Evolutionary conservation across 352 stramenopile genomes (phyloP).

Genomic region (Globisporangium polare): DNA sequence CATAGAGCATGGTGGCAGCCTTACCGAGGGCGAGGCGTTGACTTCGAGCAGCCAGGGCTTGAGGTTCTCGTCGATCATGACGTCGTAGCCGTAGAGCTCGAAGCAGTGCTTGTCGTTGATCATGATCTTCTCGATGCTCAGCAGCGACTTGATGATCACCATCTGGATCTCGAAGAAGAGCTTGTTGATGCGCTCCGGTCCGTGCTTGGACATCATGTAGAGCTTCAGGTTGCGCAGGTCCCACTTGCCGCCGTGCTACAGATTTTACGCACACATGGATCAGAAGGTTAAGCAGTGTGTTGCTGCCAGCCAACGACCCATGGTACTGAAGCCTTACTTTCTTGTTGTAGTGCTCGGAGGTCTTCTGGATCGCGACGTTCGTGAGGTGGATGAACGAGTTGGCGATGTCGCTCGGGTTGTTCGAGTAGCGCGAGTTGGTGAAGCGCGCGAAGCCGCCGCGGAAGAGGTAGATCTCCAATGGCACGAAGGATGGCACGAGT

Average conservation of each 20-base stretch:
- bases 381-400: slow-evolving; percentile 94
- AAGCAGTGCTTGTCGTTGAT: slow-evolving; percentile 96
- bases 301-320: background rate
- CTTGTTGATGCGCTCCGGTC: slow-evolving; percentile 69
- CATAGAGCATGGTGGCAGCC: slow-evolving; percentile 5
- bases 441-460: slow-evolving; percentile 90
- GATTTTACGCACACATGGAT: background rate
- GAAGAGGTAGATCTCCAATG: slow-evolving; percentile 91
- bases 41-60: slow-evolving; percentile 93
- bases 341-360: slow-evolving; percentile 92
- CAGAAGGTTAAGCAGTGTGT: background rate
- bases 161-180: slow-evolving; percentile 91
- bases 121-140: slow-evolving; percentile 92
- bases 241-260: slow-evolving; percentile 89
- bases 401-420: slow-evolving; percentile 84
- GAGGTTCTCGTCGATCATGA: slow-evolving; percentile 91
- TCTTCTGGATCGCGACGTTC: slow-evolving; percentile 95
- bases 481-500: slow-evolving; percentile 90
- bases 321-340: slow-evolving; percentile 18
- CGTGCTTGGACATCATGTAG: slow-evolving; percentile 89
- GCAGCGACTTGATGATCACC: slow-evolving; percentile 83
- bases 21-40: slow-evolving; percentile 90
- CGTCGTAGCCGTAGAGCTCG: slow-evolving; percentile 92
- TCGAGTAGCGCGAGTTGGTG: slow-evolving; percentile 89
- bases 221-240: slow-evolving; percentile 90